Evolutionary conservation across 2,329 filamentous ascomycete species (phyloP), one percentile per base, ranked within the genome.

Genomic region (Leptoxyphium fumago): DNA sequence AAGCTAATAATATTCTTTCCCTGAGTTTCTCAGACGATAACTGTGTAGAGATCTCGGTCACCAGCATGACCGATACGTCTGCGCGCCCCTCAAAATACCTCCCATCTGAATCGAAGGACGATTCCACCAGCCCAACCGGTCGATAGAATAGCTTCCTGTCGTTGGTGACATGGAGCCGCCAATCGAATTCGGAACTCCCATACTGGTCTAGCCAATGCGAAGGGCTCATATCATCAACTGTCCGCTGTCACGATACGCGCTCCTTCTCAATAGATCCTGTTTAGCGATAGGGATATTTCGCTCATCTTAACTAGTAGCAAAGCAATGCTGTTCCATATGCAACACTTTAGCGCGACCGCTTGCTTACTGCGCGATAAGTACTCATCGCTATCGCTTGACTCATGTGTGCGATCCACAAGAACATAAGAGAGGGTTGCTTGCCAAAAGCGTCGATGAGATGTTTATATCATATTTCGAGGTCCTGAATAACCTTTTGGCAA

Each of bases 31-130:
- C 45, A n/a, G 47, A 46, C 6, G 52, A 46, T 5, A 68, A 52
- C 0, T 36, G 48, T 32, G 61, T 59, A n/a, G 51, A 50, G 28
- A 65, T 50, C 10, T 62, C 58, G 13, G 67, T 43, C 1, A 60
- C 60, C 9, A 69, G 52, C 2, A 60, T 51, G 2, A 56, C 55
- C 13, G 61, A 67, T 47, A 70, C 61, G 43, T 71, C 68, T 15
- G 68, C 68, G 43, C 67, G 56, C 5, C 68, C 68, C 44, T 66
- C 65, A 42, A 57, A 67, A 40, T 65, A 59, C 5, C 55, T 48
- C 2, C 68, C 68, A 52, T 70, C 68, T 0, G 52, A 50, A 46
- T 70, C 66, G 53, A 71, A 71, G 10, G 59, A 60, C 1, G 55
- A 60, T 45, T 71, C 68, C 0, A 69, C 62, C 5, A 68, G 55